Evolutionary conservation across 2,329 filamentous ascomycete genomes (phyloP), one percentile per base, ranked within the genome.

Genomic region (Pleoardoris graminearum): DNA sequence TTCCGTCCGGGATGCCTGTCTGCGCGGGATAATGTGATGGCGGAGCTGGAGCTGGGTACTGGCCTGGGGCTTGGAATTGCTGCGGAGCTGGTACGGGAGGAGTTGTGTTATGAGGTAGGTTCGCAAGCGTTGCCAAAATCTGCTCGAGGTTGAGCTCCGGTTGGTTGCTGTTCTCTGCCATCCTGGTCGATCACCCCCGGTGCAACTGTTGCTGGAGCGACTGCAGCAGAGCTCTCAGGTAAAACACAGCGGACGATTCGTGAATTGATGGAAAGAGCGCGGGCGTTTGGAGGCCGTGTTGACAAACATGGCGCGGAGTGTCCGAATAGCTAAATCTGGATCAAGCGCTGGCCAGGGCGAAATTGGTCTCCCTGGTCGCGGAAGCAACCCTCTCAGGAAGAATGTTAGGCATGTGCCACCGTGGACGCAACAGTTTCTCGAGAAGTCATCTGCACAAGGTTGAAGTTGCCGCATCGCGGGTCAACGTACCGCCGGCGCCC

Each of bases 121-220:
- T 67, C 12, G 70, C 70, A 5, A 75, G 63, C 1, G 71, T 74
- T 12, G 58, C 56, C 16, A 74, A 59, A 27, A 75, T 72, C 12
- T 67, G 52, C n/a, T 62, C 70, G 12, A 75, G 53, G 45, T 73
- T 68, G 30, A 67, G 58, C 23, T 66, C 62, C 21, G 60, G 54
- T 3, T 38, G 44, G 22, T 59, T 51, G 27, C 63, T 53, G 33
- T 59, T 58, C 19, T 70, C 61, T 6, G 69, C 62, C 73, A 76
- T 76, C 1, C 11, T 44, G 33, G n/a, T n/a, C n/a, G n/a, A n/a
- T n/a, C n/a, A 11, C 7, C 10, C 12, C 29, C 43, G 27, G n/a
- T 39, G 49, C 7, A 4, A 27, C 5, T 17, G 14, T 12, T 21
- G 2, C 14, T 16, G 25, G 10, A 10, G 25, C 25, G 25, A 27